Percentiles rank a stretch among this genome's conserved stretches.
These are phyloP conservation scores for Daldinia decipiens DNA, from an alignment of 495 filamentous ascomycete genomes.

Conservation along the genomic window DNA sequence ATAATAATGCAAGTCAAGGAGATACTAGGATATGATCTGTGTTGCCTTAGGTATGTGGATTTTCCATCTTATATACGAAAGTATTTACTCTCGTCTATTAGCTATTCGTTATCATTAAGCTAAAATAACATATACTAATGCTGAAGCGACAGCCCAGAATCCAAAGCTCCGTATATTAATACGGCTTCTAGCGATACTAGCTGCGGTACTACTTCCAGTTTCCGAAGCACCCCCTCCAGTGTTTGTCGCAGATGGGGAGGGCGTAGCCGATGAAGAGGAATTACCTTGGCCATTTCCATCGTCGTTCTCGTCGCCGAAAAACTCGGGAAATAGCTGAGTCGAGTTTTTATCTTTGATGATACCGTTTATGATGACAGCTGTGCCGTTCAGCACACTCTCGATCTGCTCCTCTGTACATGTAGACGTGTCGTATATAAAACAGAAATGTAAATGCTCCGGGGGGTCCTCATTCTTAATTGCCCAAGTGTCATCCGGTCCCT, in stretches of 20 bases:
- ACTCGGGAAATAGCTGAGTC: slow-evolving; percentile 47
- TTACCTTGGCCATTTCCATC: slow-evolving; percentile 56
- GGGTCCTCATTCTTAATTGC: slow-evolving; percentile 61
- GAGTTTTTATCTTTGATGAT: slow-evolving; percentile 62
- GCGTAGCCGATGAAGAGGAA: slow-evolving; percentile 45
- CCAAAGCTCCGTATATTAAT: slow-evolving; percentile 12
- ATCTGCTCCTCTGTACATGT: slow-evolving; percentile 66
- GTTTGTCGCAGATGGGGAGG: slow-evolving; percentile 43
- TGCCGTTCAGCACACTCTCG: slow-evolving; percentile 56
- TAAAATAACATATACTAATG: slow-evolving; percentile 10
- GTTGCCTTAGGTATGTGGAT: no score
- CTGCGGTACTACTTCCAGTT: slow-evolving; percentile 16
- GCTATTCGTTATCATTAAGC: neutral
- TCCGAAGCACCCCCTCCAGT: slow-evolving; percentile 32
- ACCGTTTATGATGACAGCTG: slow-evolving; percentile 57
- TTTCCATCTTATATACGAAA: no score
- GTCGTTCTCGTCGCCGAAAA: slow-evolving; percentile 54
- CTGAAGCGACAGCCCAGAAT: slow-evolving; percentile 11
- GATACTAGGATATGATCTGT: no score
- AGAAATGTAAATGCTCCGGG: slow-evolving; percentile 57
- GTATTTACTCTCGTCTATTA: no score
- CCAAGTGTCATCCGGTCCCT: slow-evolving; percentile 63
- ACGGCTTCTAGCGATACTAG: slow-evolving; percentile 1
- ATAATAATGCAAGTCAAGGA: no score
- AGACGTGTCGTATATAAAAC: slow-evolving; percentile 65